phyloP scores from a whole-genome alignment of 352 stramenopile species.

The Blastocystis sp. region DNA sequence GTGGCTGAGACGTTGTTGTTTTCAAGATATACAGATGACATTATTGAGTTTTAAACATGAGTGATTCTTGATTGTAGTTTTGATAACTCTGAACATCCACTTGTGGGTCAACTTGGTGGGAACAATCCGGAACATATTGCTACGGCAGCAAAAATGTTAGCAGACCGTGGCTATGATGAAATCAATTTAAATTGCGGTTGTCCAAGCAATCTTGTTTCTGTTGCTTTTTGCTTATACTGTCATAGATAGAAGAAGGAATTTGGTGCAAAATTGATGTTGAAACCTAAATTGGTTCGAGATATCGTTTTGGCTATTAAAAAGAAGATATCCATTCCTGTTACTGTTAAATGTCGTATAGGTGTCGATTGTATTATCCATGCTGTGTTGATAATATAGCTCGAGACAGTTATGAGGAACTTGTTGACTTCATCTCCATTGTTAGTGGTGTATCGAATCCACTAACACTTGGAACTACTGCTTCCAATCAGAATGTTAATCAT shows the following conservation, averaged over 20 bases:
- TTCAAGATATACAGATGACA: slow-evolving; percentile 8
- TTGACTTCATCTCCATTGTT: not conserved
- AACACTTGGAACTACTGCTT: not conserved
- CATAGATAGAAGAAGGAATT: not conserved
- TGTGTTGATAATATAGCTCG: not conserved
- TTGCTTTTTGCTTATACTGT: not conserved
- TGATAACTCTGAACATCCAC: not conserved
- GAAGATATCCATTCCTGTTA: not conserved
- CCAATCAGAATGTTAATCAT: not conserved
- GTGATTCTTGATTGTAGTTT: not conserved
- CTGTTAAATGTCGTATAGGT: slow-evolving; percentile 16
- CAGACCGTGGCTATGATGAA: not conserved
- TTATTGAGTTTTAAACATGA: not conserved
- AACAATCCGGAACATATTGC: not conserved
- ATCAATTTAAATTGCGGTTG: slow-evolving; percentile 32
- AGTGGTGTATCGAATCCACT: not conserved
- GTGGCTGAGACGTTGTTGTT: slow-evolving; percentile 3
- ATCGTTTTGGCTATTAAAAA: not conserved
- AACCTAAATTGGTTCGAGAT: not conserved
- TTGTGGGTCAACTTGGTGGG: slow-evolving; percentile 4
- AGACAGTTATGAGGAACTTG: not conserved
- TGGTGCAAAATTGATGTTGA: slow-evolving; percentile 5
- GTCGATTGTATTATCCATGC: not conserved
- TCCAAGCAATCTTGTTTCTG: slow-evolving; percentile 10
- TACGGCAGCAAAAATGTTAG: not conserved